These are phyloP conservation scores for Penicillium desertorum DNA, from an alignment of 495 filamentous ascomycete species.

Conservation along the genomic window DNA sequence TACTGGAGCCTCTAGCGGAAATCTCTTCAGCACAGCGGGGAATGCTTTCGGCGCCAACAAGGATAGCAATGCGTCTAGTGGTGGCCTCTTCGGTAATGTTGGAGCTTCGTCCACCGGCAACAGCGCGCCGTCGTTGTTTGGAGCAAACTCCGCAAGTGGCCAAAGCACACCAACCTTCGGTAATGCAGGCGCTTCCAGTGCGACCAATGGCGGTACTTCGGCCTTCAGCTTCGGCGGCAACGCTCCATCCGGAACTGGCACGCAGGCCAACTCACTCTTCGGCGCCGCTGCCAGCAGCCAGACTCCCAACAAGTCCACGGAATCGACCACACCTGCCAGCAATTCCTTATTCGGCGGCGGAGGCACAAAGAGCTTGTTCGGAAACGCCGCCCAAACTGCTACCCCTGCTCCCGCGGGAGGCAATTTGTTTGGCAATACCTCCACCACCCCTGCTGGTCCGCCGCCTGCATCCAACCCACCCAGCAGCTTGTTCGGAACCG, in stretches of 20 bases:
- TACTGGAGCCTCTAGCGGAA: constrained; percentile 34
- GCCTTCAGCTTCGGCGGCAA: constrained; percentile 46
- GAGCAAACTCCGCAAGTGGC: constrained; percentile 23
- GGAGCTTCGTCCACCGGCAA: constrained; percentile 39
- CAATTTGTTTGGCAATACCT: constrained; percentile 48
- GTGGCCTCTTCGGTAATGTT: constrained; percentile 47
- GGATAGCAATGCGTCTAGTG: constrained; percentile 29
- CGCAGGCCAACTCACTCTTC: constrained; percentile 33
- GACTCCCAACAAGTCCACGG: constrained; percentile 44
- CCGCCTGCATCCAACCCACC: constrained; percentile 50
- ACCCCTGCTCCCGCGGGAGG: constrained; percentile 42
- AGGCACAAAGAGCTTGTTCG: constrained; percentile 38
- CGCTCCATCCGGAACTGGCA: constrained; percentile 26
- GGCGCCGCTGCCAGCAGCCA: constrained; percentile 24
- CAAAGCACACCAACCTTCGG: constrained; percentile 39
- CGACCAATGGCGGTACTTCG: constrained; percentile 27
- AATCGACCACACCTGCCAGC: constrained; percentile 35
- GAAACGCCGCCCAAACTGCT: constrained; percentile 30
- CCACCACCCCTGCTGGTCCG: constrained; percentile 65
- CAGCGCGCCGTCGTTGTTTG: constrained; percentile 38
- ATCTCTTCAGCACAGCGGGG: constrained; percentile 44
- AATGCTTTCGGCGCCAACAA: constrained; percentile 36
- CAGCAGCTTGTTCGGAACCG: constrained; percentile 31
- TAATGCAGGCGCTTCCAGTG: constrained; percentile 22
- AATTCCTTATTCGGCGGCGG: constrained; percentile 53